Evolutionary conservation across 768 basidiomycete species (phyloP).

Genomic region (Boletus coccyginus): DNA sequence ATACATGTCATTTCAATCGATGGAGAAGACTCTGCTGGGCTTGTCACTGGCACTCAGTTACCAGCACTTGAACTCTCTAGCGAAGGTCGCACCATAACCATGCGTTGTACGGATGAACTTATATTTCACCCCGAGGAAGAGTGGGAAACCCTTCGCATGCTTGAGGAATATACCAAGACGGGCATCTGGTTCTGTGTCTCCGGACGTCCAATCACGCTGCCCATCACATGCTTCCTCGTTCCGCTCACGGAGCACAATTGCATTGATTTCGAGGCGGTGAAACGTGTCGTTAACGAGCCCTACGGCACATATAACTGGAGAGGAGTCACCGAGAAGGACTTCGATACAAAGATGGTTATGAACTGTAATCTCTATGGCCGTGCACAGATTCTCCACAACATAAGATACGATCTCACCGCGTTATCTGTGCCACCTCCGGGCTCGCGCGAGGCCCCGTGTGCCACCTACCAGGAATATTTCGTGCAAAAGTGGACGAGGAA

Average conservation of each 20-base stretch:
- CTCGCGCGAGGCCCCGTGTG: constrained; percentile 43
- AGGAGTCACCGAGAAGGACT: constrained; percentile 46
- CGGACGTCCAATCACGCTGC: constrained; percentile 48
- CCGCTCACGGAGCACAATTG: constrained; percentile 51
- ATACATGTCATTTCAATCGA: constrained; percentile 59
- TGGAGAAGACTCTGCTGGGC: constrained; percentile 49
- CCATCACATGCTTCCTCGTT: constrained; percentile 62
- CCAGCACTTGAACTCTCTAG: constrained; percentile 44
- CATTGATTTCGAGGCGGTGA: constrained; percentile 60
- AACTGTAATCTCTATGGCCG: constrained; percentile 56
- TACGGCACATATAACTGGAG: constrained; percentile 57
- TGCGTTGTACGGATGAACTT: constrained; percentile 47
- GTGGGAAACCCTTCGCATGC: constrained; percentile 42
- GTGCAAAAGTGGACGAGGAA: constrained; percentile 52
- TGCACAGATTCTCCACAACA: constrained; percentile 50
- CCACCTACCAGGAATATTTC: constrained; percentile 63
- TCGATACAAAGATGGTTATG: constrained; percentile 50
- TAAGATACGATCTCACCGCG: constrained; percentile 67
- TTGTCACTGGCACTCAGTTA: constrained; percentile 65
- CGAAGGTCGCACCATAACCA: constrained; percentile 28
- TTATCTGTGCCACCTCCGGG: constrained; percentile 53
- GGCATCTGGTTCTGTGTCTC: constrained; percentile 65
- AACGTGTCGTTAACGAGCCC: constrained; percentile 46
- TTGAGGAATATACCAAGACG: constrained; percentile 64
- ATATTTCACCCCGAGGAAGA: constrained; percentile 50